Evolutionary conservation across 768 basidiomycete species (phyloP).

Genomic region (Tricholoma hemisulphureum): DNA sequence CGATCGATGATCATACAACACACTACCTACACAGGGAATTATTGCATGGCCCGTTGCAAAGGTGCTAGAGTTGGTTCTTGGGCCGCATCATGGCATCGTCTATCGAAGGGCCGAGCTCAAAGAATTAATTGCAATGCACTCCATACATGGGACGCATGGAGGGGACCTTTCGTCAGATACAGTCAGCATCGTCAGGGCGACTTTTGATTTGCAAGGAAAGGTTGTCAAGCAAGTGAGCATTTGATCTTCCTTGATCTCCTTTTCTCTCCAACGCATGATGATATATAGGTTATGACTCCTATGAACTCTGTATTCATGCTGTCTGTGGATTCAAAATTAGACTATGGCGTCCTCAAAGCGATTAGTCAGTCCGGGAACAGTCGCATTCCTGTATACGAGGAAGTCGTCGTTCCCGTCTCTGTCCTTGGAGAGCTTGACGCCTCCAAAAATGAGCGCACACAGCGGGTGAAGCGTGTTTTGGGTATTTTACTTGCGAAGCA

Average conservation of each 20-base stretch:
- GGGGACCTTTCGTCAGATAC: slow-evolving; percentile 87
- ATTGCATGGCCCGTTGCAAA: slow-evolving; percentile 87
- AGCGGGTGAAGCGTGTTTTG: slow-evolving; percentile 75
- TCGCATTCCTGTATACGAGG: slow-evolving; percentile 80
- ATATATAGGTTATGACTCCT: slow-evolving; percentile 71
- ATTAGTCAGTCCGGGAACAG: slow-evolving; percentile 81
- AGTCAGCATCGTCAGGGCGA: slow-evolving; percentile 86
- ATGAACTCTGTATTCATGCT: slow-evolving; percentile 84
- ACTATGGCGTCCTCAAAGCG: slow-evolving; percentile 73
- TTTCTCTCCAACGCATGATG: neutral
- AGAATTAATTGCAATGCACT: slow-evolving; percentile 89
- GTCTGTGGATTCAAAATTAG: slow-evolving; percentile 77
- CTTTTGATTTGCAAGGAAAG: slow-evolving; percentile 86
- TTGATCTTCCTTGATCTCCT: slow-evolving; percentile 1
- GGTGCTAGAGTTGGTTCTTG: slow-evolving; percentile 72
- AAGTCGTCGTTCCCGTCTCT: slow-evolving; percentile 59
- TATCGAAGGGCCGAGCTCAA: slow-evolving; percentile 85
- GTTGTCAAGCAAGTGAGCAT: slow-evolving; percentile 59
- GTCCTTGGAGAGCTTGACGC: slow-evolving; percentile 20
- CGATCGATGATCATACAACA: slow-evolving; percentile 55
- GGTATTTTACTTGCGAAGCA: slow-evolving; percentile 89
- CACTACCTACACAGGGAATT: slow-evolving; percentile 50
- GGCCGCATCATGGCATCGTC: slow-evolving; percentile 86
- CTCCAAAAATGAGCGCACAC: slow-evolving; percentile 28
- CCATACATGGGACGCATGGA: slow-evolving; percentile 65